Evolutionary conservation across 306 rosid genomes (phyloP), one percentile per base, ranked within the genome.

Genomic region (Clitoria ternatea): DNA sequence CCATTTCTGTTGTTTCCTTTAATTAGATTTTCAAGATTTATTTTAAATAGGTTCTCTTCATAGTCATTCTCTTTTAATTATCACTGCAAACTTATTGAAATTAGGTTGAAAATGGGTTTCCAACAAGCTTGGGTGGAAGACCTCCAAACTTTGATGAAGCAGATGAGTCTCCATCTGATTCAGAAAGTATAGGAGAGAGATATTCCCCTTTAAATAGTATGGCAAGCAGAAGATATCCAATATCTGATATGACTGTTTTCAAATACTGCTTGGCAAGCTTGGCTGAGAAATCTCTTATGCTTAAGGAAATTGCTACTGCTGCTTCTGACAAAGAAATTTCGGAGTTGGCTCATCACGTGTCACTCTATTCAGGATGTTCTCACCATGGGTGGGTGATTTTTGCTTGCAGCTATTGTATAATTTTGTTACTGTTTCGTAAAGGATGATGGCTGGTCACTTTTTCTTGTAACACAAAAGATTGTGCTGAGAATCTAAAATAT

Each of bases 321-420:
- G 81, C 84, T 49, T 81, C 96, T 23, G 81, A 79, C 56, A 84
- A 71, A 69, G 97, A 89, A 63, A 84, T 94, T 78, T 76, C 65
- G 10, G 85, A 81, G 69, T 84, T 94, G 55, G 89, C 98, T 9
- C 67, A 73, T 70, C 89, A 81, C 14, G 91, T 94, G 69, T 88
- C 98, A 47, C 74, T 72, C 60, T 89, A 88, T 78, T 85, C 96
- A 11, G 98, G 98, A 76, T 94, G 98, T 75, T 84, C 88, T 59
- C 98, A 94, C 75, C 96, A 87, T 72, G 83, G 96, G 98, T 94
- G 80, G 77, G 94, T 80, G 54, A 59, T 6, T 69, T 40, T 55
- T 69, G 17, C 54, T 27, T 57, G 39, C 59, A 39, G 6, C 39
- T 33, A 59, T 55, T 35, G 24, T 61, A 56, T 45, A 17, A 33